Evolutionary conservation across 371 early-diverging fungal genomes (phyloP).

Genomic region (Mucor sp.): DNA sequence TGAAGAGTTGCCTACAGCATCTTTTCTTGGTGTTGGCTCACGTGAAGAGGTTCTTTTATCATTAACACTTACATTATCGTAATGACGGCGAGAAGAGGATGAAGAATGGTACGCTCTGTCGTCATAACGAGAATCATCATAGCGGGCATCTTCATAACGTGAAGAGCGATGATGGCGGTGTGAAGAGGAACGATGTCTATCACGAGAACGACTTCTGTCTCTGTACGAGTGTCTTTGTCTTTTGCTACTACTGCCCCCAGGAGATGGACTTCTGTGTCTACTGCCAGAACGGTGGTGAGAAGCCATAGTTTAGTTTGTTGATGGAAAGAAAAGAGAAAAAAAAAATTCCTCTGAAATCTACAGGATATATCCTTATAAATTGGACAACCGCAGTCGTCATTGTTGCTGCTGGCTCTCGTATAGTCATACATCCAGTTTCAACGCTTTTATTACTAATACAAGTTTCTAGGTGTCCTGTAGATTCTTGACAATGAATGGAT

Average conservation of each 20-base stretch:
- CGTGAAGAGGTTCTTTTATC: slow-evolving; percentile 41
- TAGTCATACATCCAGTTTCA: no score
- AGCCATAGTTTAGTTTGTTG: slow-evolving; percentile 22
- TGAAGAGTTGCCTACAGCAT: slow-evolving; percentile 28
- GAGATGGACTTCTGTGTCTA: slow-evolving; percentile 48
- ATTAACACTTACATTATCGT: slow-evolving; percentile 48
- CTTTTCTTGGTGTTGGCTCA: slow-evolving; percentile 42
- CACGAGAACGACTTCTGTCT: slow-evolving; percentile 39
- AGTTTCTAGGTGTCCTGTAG: neutral
- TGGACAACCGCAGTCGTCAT: neutral
- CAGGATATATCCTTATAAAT: neutral
- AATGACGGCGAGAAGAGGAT: slow-evolving; percentile 24
- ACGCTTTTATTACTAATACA: no score
- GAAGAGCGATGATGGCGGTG: slow-evolving; percentile 38
- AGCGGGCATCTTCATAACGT: slow-evolving; percentile 29
- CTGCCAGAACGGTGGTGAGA: slow-evolving; percentile 40
- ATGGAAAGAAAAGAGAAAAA: slow-evolving; percentile 8
- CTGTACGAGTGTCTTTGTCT: slow-evolving; percentile 32
- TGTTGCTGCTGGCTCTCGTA: neutral
- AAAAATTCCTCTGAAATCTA: neutral
- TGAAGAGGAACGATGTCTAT: slow-evolving; percentile 35
- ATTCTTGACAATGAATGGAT: slow-evolving; percentile 18
- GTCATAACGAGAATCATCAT: slow-evolving; percentile 31
- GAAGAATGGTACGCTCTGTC: slow-evolving; percentile 28
- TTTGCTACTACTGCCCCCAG: slow-evolving; percentile 40